phyloP scores from a whole-genome alignment of 78 protist genomes.

The Dictyostelium brefeldianum region DNA sequence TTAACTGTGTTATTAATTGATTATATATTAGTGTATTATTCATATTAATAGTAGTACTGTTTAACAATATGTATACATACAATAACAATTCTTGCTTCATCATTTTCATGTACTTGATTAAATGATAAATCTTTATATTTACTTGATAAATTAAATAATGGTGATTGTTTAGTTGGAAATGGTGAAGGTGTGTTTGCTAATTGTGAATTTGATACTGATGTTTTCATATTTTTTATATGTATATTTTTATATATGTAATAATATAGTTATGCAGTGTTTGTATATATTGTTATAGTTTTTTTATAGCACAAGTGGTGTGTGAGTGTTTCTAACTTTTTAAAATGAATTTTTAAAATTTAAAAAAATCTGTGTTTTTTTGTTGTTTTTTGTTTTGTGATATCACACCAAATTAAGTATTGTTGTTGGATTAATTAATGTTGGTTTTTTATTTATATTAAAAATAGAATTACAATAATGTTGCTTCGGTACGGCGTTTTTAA shows the following conservation, averaged over 20 bases:
- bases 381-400: neutral
- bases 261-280: neutral
- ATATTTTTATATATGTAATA: neutral
- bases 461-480: neutral
- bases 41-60: neutral
- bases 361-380: no score
- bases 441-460: no score
- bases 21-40: neutral
- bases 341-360: neutral
- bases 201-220: neutral
- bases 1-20: neutral
- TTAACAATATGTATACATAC: constrained; percentile 37
- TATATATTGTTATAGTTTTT: no score
- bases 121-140: constrained; percentile 8
- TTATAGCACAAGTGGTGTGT: neutral
- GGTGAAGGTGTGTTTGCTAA: neutral
- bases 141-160: neutral
- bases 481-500: no score
- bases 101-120: constrained; percentile 88
- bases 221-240: neutral
- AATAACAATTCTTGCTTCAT: constrained; percentile 86
- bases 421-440: no score
- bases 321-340: neutral
- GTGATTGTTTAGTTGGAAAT: constrained; percentile 12
- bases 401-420: neutral